Evolutionary conservation across 176 grass and related monocot genomes (phyloP).

Genomic region (Hsuehochloa calcarea): DNA sequence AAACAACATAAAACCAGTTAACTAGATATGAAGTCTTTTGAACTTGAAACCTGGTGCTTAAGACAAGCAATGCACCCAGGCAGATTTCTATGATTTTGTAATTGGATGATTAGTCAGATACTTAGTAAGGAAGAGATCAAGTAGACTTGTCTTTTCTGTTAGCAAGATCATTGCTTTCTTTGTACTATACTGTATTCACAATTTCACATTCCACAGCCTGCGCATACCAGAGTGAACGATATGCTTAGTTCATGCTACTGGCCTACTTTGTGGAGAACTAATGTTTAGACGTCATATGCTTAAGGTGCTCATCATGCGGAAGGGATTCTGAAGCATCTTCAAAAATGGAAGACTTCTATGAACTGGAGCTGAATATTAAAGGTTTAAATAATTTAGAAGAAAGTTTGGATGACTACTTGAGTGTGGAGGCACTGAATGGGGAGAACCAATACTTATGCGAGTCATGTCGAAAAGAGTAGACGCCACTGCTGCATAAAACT

Average conservation of each 20-base stretch:
- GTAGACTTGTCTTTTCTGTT: not conserved
- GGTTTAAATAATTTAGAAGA: slow-evolving; percentile 86
- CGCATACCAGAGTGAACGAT: not conserved
- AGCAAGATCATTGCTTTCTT: slow-evolving; percentile 11
- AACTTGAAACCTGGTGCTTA: slow-evolving; percentile 22
- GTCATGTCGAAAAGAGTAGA: slow-evolving; percentile 85
- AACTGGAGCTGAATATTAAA: slow-evolving; percentile 98
- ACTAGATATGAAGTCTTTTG: not conserved
- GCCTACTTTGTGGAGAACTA: slow-evolving; percentile 26
- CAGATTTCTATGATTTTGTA: slow-evolving; percentile 1
- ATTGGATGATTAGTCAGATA: slow-evolving; percentile 6
- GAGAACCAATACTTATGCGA: slow-evolving; percentile 95
- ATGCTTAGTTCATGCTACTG: slow-evolving; percentile 13
- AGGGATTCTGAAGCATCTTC: slow-evolving; percentile 92
- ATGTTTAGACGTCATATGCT: slow-evolving; percentile 36
- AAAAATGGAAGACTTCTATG: slow-evolving; percentile 98
- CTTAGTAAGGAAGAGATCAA: not conserved
- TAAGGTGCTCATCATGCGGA: slow-evolving; percentile 87
- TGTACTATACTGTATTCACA: not conserved
- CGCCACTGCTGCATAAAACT: slow-evolving; percentile 89
- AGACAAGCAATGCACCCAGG: not conserved
- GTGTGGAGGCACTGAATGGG: slow-evolving; percentile 75
- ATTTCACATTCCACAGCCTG: slow-evolving; percentile 7
- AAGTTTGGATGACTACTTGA: slow-evolving; percentile 94
- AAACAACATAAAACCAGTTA: slow-evolving; percentile 1